Evolutionary conservation across 1,284 basidiomycete genomes (phyloP).

Genomic region (Trametes versicolor): DNA sequence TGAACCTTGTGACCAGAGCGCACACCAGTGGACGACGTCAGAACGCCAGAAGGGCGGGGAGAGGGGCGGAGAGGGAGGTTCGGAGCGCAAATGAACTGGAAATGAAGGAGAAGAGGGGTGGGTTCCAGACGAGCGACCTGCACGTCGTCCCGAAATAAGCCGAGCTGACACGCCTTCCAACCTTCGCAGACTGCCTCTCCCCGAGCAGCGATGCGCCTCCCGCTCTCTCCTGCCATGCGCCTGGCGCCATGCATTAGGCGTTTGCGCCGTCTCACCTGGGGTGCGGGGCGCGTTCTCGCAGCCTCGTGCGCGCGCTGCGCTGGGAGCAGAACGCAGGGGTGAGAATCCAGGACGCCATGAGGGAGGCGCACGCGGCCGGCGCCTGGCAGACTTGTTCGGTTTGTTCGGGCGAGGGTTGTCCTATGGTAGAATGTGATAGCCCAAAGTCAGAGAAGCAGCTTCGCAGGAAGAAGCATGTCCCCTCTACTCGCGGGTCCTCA

Average conservation of each 20-base stretch:
- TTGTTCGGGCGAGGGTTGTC: constrained; percentile 16
- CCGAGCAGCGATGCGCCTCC: constrained; percentile 5
- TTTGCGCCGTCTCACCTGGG: background rate
- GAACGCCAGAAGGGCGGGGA: constrained; percentile 19
- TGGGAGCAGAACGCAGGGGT: constrained; percentile 6
- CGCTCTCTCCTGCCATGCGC: constrained; percentile 14
- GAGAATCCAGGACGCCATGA: constrained; percentile 4
- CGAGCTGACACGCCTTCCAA: constrained; percentile 13
- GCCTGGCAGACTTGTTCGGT: constrained; percentile 8
- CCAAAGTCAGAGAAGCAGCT: constrained; percentile 20
- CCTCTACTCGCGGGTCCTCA: constrained; percentile 23
- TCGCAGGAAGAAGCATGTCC: constrained; percentile 31
- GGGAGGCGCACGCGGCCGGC: constrained; percentile 12
- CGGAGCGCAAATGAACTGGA: constrained; percentile 15
- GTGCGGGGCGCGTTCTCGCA: background rate
- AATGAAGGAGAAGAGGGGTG: constrained; percentile 14
- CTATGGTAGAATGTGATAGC: constrained; percentile 20
- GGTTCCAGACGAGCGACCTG: constrained; percentile 19
- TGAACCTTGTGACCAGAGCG: constrained; percentile 11
- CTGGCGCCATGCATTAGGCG: background rate
- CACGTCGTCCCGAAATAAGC: constrained; percentile 17
- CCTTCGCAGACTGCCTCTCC: constrained; percentile 8
- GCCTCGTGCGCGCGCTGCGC: constrained; percentile 15
- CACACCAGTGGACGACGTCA: constrained; percentile 10
- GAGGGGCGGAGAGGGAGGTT: constrained; percentile 21